phyloP scores from a whole-genome alignment of 768 basidiomycete genomes.

The Russula griseocarnosa region DNA sequence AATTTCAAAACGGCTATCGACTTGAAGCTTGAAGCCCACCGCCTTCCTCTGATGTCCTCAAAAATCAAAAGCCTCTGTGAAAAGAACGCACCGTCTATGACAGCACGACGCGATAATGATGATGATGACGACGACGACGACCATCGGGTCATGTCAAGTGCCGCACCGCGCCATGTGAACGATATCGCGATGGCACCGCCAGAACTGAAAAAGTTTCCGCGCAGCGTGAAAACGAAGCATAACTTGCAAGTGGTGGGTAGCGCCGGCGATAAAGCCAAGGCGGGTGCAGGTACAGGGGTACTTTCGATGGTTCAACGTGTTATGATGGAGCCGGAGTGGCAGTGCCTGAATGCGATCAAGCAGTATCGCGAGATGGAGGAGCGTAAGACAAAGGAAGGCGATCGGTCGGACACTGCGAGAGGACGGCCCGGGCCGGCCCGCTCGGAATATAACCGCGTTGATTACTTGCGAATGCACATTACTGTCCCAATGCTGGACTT shows the following conservation, averaged over 20 bases:
- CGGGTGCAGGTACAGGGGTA: constrained; percentile 37
- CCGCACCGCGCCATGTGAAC: constrained; percentile 62
- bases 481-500: too few species aligned
- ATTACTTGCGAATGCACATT: too few species aligned
- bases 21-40: too few species aligned
- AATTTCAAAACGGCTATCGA: too few species aligned
- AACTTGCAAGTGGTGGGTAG: not conserved
- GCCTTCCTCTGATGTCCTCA: too few species aligned
- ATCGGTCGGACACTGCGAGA: constrained; percentile 1
- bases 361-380: constrained; percentile 69
- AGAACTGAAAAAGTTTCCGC: constrained; percentile 52
- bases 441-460: too few species aligned
- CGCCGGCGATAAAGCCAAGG: constrained; percentile 8
- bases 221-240: constrained; percentile 38
- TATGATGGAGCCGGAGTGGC: constrained; percentile 73
- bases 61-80: not conserved
- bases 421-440: too few species aligned
- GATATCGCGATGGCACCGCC: constrained; percentile 70
- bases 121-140: constrained; percentile 2
- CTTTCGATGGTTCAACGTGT: constrained; percentile 71
- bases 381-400: constrained; percentile 32
- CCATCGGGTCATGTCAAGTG: constrained; percentile 41
- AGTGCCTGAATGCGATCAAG: constrained; percentile 58
- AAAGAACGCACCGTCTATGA: not conserved
- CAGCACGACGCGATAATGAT: not conserved